Evolutionary conservation across 805 yeast genomes (phyloP).

Genomic region (Kregervanrija fluxuum): DNA sequence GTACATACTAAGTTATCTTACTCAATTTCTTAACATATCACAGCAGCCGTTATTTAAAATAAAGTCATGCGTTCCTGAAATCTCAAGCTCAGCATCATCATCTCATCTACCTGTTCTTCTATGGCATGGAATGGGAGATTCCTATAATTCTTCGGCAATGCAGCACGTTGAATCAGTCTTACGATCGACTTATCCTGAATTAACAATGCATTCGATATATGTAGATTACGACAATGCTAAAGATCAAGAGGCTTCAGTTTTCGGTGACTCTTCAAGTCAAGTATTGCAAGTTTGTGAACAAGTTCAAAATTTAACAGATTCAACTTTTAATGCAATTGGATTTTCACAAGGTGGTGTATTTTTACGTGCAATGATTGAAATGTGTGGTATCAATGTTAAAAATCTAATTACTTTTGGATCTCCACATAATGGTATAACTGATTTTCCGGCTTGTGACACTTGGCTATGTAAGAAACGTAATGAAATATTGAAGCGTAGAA

Average conservation of each 20-base stretch:
- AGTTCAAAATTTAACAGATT: constrained; percentile 36
- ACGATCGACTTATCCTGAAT: constrained; percentile 38
- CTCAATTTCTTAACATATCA: too few species aligned
- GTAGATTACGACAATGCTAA: constrained; percentile 40
- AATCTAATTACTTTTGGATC: constrained; percentile 69
- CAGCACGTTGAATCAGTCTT: constrained; percentile 37
- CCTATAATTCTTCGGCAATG: constrained; percentile 56
- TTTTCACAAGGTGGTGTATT: constrained; percentile 84
- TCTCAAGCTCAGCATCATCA: background rate
- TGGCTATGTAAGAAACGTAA: constrained; percentile 57
- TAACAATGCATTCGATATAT: constrained; percentile 45
- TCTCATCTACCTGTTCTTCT: constrained; percentile 40
- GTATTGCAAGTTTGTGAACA: constrained; percentile 50
- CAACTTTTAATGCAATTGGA: constrained; percentile 63
- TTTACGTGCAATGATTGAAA: constrained; percentile 57
- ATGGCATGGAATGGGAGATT: constrained; percentile 86
- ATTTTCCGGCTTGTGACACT: constrained; percentile 52
- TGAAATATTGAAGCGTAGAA: constrained; percentile 45
- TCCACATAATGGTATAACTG: constrained; percentile 72
- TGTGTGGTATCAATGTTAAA: constrained; percentile 43
- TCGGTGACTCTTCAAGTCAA: constrained; percentile 55
- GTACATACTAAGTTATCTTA: too few species aligned
- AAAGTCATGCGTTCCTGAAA: too few species aligned
- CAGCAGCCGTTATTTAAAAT: too few species aligned
- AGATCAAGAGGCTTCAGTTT: constrained; percentile 49